These are phyloP conservation scores for Pleurotus citrinopileatus DNA, from an alignment of 768 basidiomycete genomes.

Conservation along the genomic window DNA sequence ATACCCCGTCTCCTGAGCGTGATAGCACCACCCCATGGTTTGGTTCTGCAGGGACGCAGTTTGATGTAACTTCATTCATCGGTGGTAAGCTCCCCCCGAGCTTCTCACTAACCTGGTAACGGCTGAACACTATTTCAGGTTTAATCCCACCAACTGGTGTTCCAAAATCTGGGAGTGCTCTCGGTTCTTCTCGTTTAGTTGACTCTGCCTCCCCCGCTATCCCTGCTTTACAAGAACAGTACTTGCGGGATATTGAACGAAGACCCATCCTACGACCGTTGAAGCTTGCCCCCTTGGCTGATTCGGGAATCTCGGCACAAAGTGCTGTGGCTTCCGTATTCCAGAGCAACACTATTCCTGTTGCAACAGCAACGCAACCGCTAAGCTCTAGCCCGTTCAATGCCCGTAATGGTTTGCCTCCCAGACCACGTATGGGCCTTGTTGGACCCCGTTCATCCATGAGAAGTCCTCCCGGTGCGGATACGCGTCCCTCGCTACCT, in stretches of 20 bases:
- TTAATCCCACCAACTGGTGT: neutral
- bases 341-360: neutral
- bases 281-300: neutral
- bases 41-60: conserved; percentile 51
- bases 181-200: neutral
- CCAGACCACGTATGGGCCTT: conserved; percentile 21
- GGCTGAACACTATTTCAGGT: neutral
- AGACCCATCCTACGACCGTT: neutral
- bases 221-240: neutral
- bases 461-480: conserved; percentile 13
- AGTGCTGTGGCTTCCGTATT: neutral
- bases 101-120: neutral
- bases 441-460: conserved; percentile 23
- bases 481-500: conserved; percentile 19
- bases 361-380: neutral
- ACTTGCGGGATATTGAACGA: conserved; percentile 1
- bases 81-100: conserved; percentile 30
- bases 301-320: neutral
- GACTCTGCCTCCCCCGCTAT: neutral
- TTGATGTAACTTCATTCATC: conserved; percentile 77
- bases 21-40: conserved; percentile 17
- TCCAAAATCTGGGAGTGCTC: neutral
- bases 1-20: neutral
- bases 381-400: neutral
- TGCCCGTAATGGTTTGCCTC: conserved; percentile 7